Base-by-base conservation (phyloP, 805 yeast species). In the Clavispora phyllophila region DNA sequence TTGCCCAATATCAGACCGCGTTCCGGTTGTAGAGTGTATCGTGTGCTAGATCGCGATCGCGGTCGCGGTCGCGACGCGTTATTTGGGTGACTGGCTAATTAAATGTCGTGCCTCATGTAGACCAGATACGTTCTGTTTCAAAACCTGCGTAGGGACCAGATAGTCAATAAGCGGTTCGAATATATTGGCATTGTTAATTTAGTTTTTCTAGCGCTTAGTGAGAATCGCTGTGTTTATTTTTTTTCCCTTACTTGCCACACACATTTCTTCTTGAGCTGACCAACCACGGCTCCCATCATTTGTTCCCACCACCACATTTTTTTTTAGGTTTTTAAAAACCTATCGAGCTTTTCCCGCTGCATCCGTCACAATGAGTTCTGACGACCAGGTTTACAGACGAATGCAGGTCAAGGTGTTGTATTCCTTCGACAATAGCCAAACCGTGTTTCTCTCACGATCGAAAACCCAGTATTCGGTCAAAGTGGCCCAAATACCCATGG, bases 321-420 rank as follows among this genome's bases (percentile, higher is more conserved):
- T 36, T 31, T 37, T 14, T 14, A 17, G 33, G 33, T 29, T 29
- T 20, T 19, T 6, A 17, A 33, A 19, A 20, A 12, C 36, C 36
- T 18, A 33, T 13, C 13, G 5, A 20, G 23, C 12, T 32, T 18
- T 32, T 20, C 37, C 19, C 20, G 17, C 9, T 33, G 25, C 25
- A 20, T 22, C 25, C 19, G 10, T 10, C 28, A 12, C 28, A 19
- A 15, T 29, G 33, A 29, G 33, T 10, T 29, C 33, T 17, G 33
- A 29, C 44, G 55, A 54, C 41, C 59, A 36, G 63, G 61, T 50
- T 41, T 55, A 58, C 49, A 58, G 62, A 44, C 64, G 66, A 47
- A 70, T 70, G 74, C 75, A 70, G 54, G 66, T 70, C 41, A 70
- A 70, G 50, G 71, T 70, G 45, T 58, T 70, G 54, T 70, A 70